Conservation (phyloP, 257 asterid genomes). For the Ehretia macrophylla region DNA sequence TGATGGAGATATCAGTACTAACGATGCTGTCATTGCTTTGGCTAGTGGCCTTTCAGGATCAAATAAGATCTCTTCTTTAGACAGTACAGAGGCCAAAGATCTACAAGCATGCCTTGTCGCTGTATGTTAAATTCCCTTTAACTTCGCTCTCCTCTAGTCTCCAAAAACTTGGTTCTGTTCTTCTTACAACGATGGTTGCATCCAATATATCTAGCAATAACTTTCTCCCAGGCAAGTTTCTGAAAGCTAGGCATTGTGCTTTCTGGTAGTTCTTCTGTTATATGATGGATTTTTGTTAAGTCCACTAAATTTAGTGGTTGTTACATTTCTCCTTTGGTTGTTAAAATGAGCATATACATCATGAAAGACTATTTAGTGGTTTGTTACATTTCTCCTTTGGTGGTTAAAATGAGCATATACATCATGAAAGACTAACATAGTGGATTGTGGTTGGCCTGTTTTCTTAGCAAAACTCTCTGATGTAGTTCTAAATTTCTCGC, state of each 20-base stretch:
- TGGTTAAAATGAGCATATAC: no score
- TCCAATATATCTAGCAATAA: background rate
- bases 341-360: no score
- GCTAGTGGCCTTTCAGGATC: conserved; percentile 98
- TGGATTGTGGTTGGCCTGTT: no score
- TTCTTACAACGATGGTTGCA: background rate
- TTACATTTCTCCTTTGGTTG: no score
- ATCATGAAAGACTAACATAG: no score
- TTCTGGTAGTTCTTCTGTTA: background rate
- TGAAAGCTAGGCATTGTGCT: background rate
- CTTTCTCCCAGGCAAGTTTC: background rate
- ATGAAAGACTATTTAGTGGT: no score
- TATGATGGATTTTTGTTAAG: no score
- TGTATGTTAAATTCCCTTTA: conserved; percentile 39
- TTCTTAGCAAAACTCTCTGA: no score
- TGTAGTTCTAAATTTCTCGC: no score
- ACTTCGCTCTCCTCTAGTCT: background rate
- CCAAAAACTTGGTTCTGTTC: background rate
- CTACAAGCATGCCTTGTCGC: conserved; percentile 92
- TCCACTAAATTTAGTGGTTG: no score
- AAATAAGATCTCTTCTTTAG: conserved; percentile 59
- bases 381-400: no score
- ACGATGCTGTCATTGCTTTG: conserved; percentile 94
- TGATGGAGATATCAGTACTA: conserved; percentile 95
- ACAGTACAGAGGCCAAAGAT: conserved; percentile 64